A percentile compares a stretch with the other conserved stretches of the same genome.
These are phyloP conservation scores for Aspergillus hancockii DNA, from an alignment of 495 filamentous ascomycete genomes.

Conservation along the genomic window DNA sequence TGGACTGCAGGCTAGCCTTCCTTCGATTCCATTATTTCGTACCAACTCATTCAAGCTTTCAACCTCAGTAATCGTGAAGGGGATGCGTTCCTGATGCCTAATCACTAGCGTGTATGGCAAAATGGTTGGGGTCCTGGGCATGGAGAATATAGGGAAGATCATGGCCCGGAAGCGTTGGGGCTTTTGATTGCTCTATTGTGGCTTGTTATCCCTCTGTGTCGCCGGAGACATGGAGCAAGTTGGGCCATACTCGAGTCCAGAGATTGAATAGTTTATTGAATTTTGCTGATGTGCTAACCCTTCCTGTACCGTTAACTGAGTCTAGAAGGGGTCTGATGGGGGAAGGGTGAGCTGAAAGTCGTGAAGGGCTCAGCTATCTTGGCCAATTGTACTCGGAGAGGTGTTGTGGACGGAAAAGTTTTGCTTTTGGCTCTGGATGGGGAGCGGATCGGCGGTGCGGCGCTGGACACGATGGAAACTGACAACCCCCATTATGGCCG, in stretches of 20 bases:
- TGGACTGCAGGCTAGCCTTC: too few relatives aligned
- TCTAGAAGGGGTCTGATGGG: conserved; percentile 50
- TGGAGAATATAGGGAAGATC: conserved; percentile 40
- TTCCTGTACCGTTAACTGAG: conserved; percentile 37
- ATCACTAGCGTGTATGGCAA: conserved; percentile 30
- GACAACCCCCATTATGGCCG: not conserved
- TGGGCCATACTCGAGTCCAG: conserved; percentile 28
- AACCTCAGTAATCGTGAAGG: too few relatives aligned
- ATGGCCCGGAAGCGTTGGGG: conserved; percentile 39
- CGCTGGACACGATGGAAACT: not conserved
- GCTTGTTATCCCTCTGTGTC: conserved; percentile 35
- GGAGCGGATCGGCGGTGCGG: conserved; percentile 39
- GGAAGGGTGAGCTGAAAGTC: conserved; percentile 40
- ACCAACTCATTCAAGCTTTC: conserved; percentile 35
- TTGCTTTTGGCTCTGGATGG: conserved; percentile 19
- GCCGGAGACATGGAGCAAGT: conserved; percentile 29
- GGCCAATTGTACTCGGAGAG: conserved; percentile 60
- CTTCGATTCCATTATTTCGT: conserved; percentile 12
- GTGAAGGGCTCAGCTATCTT: conserved; percentile 54
- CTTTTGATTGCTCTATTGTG: conserved; percentile 33
- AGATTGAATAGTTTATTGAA: conserved; percentile 28
- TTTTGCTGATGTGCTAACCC: conserved; percentile 34
- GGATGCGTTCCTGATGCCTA: too few relatives aligned
- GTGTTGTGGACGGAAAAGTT: conserved; percentile 56
- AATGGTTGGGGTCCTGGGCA: conserved; percentile 40